A percentile compares a stretch with the other conserved stretches of the same genome.
Evolutionary conservation across 768 basidiomycete genomes (phyloP).

Genomic region (Hericium erinaceus): DNA sequence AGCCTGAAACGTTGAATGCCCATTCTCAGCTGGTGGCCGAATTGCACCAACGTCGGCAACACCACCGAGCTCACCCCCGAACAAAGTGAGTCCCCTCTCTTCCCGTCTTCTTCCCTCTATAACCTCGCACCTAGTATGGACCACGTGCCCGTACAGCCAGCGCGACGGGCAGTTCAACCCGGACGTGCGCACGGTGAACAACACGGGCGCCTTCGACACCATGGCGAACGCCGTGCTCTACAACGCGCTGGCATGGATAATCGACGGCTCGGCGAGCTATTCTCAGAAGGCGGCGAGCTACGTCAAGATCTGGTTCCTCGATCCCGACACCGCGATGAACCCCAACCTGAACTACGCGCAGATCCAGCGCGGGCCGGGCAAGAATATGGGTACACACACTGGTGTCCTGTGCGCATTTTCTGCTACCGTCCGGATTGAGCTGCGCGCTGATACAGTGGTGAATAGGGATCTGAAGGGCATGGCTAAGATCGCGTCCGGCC

Average conservation of each 20-base stretch:
- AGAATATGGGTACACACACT: background rate
- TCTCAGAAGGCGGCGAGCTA: constrained; percentile 14
- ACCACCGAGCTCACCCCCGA: constrained; percentile 20
- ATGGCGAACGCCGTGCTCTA: constrained; percentile 23
- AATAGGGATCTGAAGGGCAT: constrained; percentile 19
- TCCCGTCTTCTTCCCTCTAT: background rate
- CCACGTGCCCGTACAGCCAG: constrained; percentile 20
- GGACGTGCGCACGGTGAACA: constrained; percentile 20
- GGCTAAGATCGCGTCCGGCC: constrained; percentile 21
- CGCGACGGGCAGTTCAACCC: constrained; percentile 26
- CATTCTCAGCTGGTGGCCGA: constrained; percentile 17
- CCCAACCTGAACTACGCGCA: constrained; percentile 18
- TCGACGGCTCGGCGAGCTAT: constrained; percentile 20
- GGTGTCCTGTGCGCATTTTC: constrained; percentile 7
- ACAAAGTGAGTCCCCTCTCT: constrained; percentile 13
- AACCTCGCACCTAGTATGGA: constrained; percentile 11
- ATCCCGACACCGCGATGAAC: constrained; percentile 23
- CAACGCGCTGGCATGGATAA: constrained; percentile 23
- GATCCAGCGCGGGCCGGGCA: constrained; percentile 10
- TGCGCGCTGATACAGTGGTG: background rate
- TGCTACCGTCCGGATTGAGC: background rate
- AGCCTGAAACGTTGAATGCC: background rate
- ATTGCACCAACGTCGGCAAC: constrained; percentile 22
- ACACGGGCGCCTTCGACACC: constrained; percentile 19
- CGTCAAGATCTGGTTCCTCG: constrained; percentile 25